Percentiles rank a stretch among this genome's conserved stretches.
These are phyloP conservation scores for Begonia peltatifolia DNA, from an alignment of 306 rosid species.

Conservation along the genomic window DNA sequence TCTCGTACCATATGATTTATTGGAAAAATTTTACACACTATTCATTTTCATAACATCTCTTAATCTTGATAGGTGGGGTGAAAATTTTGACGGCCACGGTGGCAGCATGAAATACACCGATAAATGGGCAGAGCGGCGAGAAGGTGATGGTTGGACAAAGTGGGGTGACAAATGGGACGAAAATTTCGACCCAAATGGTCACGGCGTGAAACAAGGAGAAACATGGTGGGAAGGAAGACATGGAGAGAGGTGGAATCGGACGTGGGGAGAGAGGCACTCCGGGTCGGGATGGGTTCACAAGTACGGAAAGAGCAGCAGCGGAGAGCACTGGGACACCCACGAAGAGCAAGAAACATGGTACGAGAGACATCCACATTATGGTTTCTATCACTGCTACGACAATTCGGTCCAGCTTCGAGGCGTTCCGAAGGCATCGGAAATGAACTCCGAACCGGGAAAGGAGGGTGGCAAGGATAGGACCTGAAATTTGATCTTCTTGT, in stretches of 20 bases:
- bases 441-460: not conserved
- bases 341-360: conserved; percentile 77
- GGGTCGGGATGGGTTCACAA: conserved; percentile 95
- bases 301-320: conserved; percentile 89
- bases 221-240: conserved; percentile 89
- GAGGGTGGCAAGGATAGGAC: too few species aligned
- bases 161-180: conserved; percentile 99
- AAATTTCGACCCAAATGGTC: conserved; percentile 43
- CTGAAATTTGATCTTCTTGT: too few species aligned
- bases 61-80: conserved; percentile 74
- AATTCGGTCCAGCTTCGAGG: conserved; percentile 83
- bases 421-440: conserved; percentile 57
- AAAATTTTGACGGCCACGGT: conserved; percentile 73
- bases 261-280: conserved; percentile 92
- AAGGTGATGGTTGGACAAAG: conserved; percentile 73
- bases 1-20: not conserved
- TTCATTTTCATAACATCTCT: not conserved
- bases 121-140: conserved; percentile 85
- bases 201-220: conserved; percentile 89
- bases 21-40: not conserved
- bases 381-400: conserved; percentile 69
- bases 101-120: conserved; percentile 86
- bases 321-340: conserved; percentile 98
- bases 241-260: conserved; percentile 80
- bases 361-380: conserved; percentile 78